Evolutionary conservation across 768 basidiomycete species (phyloP), one percentile per base, ranked within the genome.

Genomic region (Suillus brevipes): DNA sequence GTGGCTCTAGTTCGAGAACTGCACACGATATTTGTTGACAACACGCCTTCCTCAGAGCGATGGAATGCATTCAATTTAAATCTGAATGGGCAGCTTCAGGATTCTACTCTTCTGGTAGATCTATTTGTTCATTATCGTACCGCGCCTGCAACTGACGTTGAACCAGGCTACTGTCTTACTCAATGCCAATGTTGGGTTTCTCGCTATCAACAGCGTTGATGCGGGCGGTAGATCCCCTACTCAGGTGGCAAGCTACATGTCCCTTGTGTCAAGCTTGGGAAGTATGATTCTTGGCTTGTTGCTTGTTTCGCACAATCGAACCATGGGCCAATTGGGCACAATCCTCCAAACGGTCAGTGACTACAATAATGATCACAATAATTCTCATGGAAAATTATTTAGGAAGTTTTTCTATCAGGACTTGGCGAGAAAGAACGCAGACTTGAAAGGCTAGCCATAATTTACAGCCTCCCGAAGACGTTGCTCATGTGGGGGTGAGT

Each of bases 91-190:
- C 83, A 89, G 66, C 83, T 85, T 78, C 77, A 83, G 66, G 82
- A 83, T 62, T 81, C 84, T 47, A 83, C 81, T 58, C 81, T 86
- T 31, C 81, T 83, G 64, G 88, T 88, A 63, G 60, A 83, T 65
- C 45, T 6, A 59, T n/a, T 7, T 14, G 14, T 40, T 31, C 7
- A 16, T 36, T 49, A 2, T 20, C 10, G 25, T 25, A 5, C 10
- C 25, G 16, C 18, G 14, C 38, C 18, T 59, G 25, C 23, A 13
- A 42, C 13, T 59, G 18, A 59, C 28, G 10, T 12, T 2, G 18
- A 59, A 28, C 25, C 38, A 86, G 84, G 79, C 79, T 1, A 83
- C 83, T 2, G 83, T 86, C 8, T 71, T 87, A 37, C 71, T 87
- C 9, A 81, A 80, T 31, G 83, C 83, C 2, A 85, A 86, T 60